phyloP scores from a whole-genome alignment of 352 stramenopile genomes.

The Globisporangium okanoganense region DNA sequence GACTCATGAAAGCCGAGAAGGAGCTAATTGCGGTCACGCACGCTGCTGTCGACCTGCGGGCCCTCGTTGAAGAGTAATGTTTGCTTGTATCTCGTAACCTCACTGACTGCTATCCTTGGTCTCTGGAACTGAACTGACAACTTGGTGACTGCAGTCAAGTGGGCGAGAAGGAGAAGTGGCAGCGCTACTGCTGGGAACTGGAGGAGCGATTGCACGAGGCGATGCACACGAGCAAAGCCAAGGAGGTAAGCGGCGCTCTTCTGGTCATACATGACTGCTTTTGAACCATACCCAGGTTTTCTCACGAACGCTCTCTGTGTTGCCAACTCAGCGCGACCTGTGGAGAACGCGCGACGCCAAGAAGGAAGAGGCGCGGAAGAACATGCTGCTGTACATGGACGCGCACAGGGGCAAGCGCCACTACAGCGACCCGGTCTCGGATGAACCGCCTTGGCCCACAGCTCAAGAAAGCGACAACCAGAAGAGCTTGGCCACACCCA shows the following conservation, averaged over 20 bases:
- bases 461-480: background rate
- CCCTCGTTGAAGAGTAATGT: conserved; percentile 59
- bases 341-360: conserved; percentile 62
- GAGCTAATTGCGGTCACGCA: conserved; percentile 31
- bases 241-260: conserved; percentile 34
- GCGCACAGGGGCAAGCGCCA: conserved; percentile 63
- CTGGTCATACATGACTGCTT: too few species aligned
- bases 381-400: conserved; percentile 74
- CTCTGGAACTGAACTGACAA: background rate
- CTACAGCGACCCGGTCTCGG: conserved; percentile 13
- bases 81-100: too few species aligned
- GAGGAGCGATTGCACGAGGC: conserved; percentile 61
- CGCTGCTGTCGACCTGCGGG: conserved; percentile 44
- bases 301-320: background rate
- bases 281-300: too few species aligned
- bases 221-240: conserved; percentile 42
- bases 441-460: background rate
- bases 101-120: background rate
- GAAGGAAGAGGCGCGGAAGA: conserved; percentile 66
- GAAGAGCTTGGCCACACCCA: background rate
- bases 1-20: conserved; percentile 21
- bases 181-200: conserved; percentile 73
- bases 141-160: conserved; percentile 39
- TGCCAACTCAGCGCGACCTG: conserved; percentile 38
- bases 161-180: conserved; percentile 70